Evolutionary conservation across 2,329 filamentous ascomycete genomes (phyloP).

Genomic region (Sclerotinia nivalis): DNA sequence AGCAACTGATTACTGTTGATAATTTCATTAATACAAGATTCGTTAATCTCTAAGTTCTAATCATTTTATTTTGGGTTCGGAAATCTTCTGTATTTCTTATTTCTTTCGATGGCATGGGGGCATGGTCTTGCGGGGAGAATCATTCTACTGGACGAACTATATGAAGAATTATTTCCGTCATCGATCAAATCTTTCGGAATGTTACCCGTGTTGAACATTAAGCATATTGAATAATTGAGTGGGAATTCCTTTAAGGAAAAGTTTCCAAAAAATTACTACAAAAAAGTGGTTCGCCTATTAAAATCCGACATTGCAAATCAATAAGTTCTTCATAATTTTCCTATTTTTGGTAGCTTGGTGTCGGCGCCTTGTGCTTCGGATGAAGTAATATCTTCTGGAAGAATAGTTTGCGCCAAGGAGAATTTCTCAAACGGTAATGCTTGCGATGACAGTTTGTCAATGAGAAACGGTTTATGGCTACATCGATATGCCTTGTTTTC

Average conservation of each 20-base stretch:
- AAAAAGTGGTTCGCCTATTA: background rate
- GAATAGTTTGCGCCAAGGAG: conserved; percentile 6
- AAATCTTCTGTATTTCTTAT: too few relatives aligned
- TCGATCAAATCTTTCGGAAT: background rate
- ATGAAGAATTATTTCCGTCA: background rate
- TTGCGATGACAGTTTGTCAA: background rate
- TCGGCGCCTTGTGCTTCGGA: background rate
- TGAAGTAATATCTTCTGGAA: background rate
- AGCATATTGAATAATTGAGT: background rate
- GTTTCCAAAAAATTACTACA: background rate
- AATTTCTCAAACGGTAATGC: conserved; percentile 1
- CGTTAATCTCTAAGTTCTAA: too few relatives aligned
- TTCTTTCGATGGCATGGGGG: too few relatives aligned
- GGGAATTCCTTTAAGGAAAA: background rate
- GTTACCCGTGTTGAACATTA: background rate
- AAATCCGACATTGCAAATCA: background rate
- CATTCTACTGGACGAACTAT: too few relatives aligned
- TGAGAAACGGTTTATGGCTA: background rate
- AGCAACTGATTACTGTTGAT: too few relatives aligned
- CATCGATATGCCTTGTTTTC: background rate
- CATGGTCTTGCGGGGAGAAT: too few relatives aligned
- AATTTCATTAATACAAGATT: too few relatives aligned
- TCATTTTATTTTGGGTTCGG: too few relatives aligned
- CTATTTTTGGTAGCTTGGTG: background rate
- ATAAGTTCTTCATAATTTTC: background rate